Evolutionary conservation across 768 basidiomycete genomes (phyloP).

Genomic region (Suillus subalutaceus): DNA sequence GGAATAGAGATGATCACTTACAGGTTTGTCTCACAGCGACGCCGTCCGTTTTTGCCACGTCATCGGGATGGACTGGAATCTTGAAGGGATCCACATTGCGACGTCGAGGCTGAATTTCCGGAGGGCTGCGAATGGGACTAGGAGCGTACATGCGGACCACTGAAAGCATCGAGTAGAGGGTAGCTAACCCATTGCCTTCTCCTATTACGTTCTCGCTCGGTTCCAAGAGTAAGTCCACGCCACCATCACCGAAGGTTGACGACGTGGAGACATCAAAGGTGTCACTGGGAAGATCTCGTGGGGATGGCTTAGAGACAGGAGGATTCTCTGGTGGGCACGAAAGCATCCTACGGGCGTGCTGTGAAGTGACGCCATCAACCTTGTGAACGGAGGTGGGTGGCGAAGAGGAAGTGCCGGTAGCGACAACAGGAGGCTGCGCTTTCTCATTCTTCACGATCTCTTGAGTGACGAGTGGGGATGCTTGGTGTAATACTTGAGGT

Average conservation of each 20-base stretch:
- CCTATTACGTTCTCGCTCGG: background rate
- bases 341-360: background rate
- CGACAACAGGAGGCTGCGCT: background rate
- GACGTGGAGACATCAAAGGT: background rate
- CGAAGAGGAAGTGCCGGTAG: background rate
- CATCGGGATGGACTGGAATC: background rate
- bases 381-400: background rate
- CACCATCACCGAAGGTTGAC: background rate
- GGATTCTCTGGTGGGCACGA: background rate
- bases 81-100: background rate
- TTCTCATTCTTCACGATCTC: background rate
- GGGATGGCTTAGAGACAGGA: background rate
- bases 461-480: background rate
- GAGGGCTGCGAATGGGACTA: background rate
- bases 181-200: background rate
- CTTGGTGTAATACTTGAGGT: background rate
- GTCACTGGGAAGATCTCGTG: background rate
- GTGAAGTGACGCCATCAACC: background rate
- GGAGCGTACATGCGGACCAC: background rate
- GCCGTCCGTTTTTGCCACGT: background rate
- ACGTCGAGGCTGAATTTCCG: background rate
- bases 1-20: background rate
- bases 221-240: background rate
- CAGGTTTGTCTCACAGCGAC: background rate
- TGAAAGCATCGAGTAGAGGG: background rate